phyloP scores from a whole-genome alignment of 2,329 filamentous ascomycete species.

The Scedosporium dehoogii region DNA sequence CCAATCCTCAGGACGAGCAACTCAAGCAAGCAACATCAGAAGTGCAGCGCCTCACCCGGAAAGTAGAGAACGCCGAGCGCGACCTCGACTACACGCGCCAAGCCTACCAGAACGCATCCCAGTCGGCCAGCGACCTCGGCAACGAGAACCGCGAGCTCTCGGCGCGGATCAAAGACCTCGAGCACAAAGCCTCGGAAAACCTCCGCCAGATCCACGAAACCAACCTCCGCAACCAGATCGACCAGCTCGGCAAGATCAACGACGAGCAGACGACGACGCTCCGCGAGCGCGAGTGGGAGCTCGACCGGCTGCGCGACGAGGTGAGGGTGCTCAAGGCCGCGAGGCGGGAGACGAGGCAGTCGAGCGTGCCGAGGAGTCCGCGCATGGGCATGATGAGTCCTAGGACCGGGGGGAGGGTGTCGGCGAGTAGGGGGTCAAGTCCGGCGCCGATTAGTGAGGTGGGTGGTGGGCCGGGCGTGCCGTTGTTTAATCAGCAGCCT shows the following conservation, averaged over 20 bases:
- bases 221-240: conserved; percentile 26
- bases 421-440: conserved; percentile 37
- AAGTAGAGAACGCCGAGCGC: conserved; percentile 30
- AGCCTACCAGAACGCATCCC: conserved; percentile 49
- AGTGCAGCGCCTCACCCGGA: conserved; percentile 23
- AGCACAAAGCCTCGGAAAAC: conserved; percentile 32
- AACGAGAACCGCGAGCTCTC: conserved; percentile 37
- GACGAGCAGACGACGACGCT: conserved; percentile 30
- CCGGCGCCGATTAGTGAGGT: conserved; percentile 18
- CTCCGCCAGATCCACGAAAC: conserved; percentile 35
- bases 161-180: conserved; percentile 28
- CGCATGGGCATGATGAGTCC: conserved; percentile 44
- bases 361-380: conserved; percentile 49
- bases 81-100: conserved; percentile 48
- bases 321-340: conserved; percentile 35
- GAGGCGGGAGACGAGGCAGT: conserved; percentile 45
- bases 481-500: conserved; percentile 26
- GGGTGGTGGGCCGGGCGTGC: conserved; percentile 22
- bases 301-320: conserved; percentile 38
- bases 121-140: conserved; percentile 31
- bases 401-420: conserved; percentile 29
- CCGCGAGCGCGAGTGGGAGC: conserved; percentile 41
- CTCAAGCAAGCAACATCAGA: conserved; percentile 14
- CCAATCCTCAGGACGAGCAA: background rate
- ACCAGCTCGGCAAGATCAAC: conserved; percentile 26